These are phyloP conservation scores for Pistacia integerrima DNA, from an alignment of 345 rosid genomes.

Conservation along the genomic window DNA sequence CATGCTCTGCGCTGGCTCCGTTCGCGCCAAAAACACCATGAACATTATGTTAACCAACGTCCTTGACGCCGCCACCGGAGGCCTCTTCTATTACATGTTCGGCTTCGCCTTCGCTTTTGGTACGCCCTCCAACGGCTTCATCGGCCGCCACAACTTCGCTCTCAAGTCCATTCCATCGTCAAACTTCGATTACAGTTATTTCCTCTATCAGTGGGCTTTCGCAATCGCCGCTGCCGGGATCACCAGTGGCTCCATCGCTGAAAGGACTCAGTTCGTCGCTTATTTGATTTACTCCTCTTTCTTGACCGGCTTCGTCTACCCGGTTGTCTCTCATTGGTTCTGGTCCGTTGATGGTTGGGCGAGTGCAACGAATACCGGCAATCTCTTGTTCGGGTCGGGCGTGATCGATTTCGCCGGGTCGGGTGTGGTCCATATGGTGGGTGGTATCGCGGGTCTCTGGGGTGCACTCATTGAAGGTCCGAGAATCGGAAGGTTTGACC, in stretches of 20 bases:
- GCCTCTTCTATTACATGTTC: slow-evolving; percentile 83
- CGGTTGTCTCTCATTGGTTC: slow-evolving; percentile 91
- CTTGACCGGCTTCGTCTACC: slow-evolving; percentile 87
- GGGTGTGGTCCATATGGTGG: slow-evolving; percentile 80
- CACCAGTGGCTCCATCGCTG: slow-evolving; percentile 93
- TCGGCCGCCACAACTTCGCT: slow-evolving; percentile 72
- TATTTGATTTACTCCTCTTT: slow-evolving; percentile 82
- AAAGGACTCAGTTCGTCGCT: slow-evolving; percentile 87
- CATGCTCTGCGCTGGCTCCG: slow-evolving; percentile 98
- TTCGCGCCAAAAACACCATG: slow-evolving; percentile 90
- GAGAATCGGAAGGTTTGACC: slow-evolving; percentile 61
- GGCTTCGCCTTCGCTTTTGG: slow-evolving; percentile 96
- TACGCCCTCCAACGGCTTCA: slow-evolving; percentile 71
- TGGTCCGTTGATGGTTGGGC: slow-evolving; percentile 94
- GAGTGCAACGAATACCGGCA: slow-evolving; percentile 41
- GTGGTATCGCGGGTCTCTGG: slow-evolving; percentile 81
- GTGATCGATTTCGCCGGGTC: slow-evolving; percentile 83
- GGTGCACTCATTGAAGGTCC: slow-evolving; percentile 84
- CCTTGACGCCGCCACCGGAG: slow-evolving; percentile 89
- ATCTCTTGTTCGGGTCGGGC: slow-evolving; percentile 64
- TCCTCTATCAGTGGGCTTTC: slow-evolving; percentile 95
- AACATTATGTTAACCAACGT: slow-evolving; percentile 97
- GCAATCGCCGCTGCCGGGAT: slow-evolving; percentile 96
- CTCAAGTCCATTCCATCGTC: slow-evolving; percentile 43
- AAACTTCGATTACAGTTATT: slow-evolving; percentile 54